Evolutionary conservation across 2,329 filamentous ascomycete species (phyloP).

Genomic region (Lecanicillium sp.): DNA sequence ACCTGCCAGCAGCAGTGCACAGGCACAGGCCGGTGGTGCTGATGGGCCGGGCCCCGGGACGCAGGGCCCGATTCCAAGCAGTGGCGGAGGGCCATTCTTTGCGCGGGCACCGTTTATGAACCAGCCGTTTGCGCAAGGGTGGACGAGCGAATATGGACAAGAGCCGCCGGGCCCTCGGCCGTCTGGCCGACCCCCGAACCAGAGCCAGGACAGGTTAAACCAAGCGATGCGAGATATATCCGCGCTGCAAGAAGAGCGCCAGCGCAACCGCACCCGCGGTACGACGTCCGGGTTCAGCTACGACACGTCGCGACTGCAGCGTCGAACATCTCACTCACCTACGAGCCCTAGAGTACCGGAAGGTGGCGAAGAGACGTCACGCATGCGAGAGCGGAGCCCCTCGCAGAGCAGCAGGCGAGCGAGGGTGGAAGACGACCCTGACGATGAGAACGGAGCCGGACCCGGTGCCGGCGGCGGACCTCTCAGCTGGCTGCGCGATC

Average conservation of each 20-base stretch:
- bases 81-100: too few relatives aligned
- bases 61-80: not conserved
- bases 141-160: too few relatives aligned
- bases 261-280: conserved; percentile 13
- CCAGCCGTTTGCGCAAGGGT: too few relatives aligned
- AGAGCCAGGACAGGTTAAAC: conserved; percentile 20
- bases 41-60: too few relatives aligned
- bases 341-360: conserved; percentile 23
- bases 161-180: too few relatives aligned
- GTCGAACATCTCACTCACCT: conserved; percentile 31
- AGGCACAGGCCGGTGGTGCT: too few relatives aligned
- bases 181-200: conserved; percentile 14
- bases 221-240: conserved; percentile 23
- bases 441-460: too few relatives aligned
- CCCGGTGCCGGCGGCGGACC: conserved; percentile 27
- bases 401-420: conserved; percentile 26
- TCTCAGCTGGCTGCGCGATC: conserved; percentile 36
- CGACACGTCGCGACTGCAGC: conserved; percentile 25
- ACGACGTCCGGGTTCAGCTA: conserved; percentile 19
- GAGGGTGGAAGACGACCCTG: conserved; percentile 20
- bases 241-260: conserved; percentile 19
- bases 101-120: too few relatives aligned
- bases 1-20: too few relatives aligned
- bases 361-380: conserved; percentile 21
- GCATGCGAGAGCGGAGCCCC: conserved; percentile 30